phyloP scores from a whole-genome alignment of 1,139 yeast species.

The Geotrichum klebahnii region DNA sequence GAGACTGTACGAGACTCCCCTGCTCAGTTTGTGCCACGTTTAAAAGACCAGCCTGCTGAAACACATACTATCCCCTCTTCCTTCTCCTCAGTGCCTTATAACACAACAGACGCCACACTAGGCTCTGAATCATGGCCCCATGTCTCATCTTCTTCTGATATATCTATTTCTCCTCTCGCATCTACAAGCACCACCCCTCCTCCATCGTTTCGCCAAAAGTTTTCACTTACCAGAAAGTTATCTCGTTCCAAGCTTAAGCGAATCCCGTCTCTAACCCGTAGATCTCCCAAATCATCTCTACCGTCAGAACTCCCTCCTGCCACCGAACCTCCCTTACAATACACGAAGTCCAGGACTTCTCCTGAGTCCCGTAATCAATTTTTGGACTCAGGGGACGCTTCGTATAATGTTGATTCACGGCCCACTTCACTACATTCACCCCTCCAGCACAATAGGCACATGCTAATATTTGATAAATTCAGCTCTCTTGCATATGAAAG shows the following conservation, averaged over 20 bases:
- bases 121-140: neutral
- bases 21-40: no score
- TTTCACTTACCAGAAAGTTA: conserved; percentile 24
- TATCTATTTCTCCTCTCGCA: conserved; percentile 11
- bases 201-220: conserved; percentile 24
- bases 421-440: conserved; percentile 19
- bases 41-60: no score
- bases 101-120: neutral
- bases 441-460: conserved; percentile 14
- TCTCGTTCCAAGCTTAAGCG: conserved; percentile 19
- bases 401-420: conserved; percentile 17
- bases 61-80: no score
- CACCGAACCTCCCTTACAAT: no score
- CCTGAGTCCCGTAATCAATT: neutral
- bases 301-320: neutral
- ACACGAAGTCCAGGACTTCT: no score
- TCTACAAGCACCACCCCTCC: no score
- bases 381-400: conserved; percentile 10
- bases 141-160: conserved; percentile 16
- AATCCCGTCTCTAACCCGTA: conserved; percentile 19
- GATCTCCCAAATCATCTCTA: neutral
- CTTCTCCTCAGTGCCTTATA: no score
- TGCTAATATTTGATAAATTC: conserved; percentile 29
- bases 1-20: no score
- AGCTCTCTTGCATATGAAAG: conserved; percentile 35